Conservation (phyloP, 2,329 filamentous ascomycete species). For the Fusarium duplospermum region DNA sequence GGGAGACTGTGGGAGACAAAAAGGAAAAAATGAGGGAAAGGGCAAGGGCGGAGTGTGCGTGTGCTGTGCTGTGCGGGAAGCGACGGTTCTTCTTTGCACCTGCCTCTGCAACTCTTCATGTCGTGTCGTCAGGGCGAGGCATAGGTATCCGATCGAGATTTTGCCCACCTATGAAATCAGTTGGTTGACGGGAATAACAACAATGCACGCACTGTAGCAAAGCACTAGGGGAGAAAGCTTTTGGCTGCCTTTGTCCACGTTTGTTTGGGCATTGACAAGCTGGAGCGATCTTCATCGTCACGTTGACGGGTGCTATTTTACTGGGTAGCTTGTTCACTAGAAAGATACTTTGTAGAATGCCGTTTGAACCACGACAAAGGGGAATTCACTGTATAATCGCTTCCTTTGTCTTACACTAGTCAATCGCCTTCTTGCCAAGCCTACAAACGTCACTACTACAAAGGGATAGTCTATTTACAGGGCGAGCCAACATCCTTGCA, state of each 20-base stretch:
- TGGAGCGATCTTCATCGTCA: constrained; percentile 2
- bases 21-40: constrained; percentile 17
- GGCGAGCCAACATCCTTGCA: not conserved
- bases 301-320: not conserved
- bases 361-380: not conserved
- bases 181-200: not conserved
- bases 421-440: not conserved
- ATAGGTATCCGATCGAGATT: constrained; percentile 31
- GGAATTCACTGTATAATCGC: not conserved
- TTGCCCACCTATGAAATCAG: constrained; percentile 7
- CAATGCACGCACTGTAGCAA: not conserved
- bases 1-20: constrained; percentile 20
- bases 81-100: constrained; percentile 12
- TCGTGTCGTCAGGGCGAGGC: not conserved
- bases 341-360: not conserved
- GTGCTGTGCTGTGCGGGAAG: not conserved
- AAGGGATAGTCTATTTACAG: not conserved
- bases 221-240: not conserved
- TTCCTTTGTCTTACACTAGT: not conserved
- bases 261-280: constrained; percentile 1
- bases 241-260: not conserved
- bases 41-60: constrained; percentile 4
- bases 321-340: not conserved
- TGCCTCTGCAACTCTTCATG: constrained; percentile 11
- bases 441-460: not conserved